A percentile compares a stretch with the other conserved stretches of the same genome.
Evolutionary conservation across 2,329 filamentous ascomycete genomes (phyloP).

Genomic region (Ophiognomonia clavigignenti-juglandacearum): DNA sequence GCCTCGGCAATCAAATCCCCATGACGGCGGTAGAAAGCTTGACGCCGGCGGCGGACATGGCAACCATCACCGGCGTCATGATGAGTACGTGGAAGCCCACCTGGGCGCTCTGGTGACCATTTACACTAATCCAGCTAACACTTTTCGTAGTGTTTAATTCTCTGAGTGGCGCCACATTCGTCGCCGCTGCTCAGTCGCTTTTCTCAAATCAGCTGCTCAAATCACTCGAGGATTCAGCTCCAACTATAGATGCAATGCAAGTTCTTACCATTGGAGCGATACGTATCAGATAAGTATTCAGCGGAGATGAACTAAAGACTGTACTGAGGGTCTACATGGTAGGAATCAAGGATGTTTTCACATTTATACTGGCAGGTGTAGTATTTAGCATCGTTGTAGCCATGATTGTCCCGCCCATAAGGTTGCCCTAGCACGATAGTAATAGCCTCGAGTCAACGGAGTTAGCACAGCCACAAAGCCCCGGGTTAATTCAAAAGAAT

Average conservation of each 20-base stretch:
- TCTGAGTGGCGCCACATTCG: slow-evolving; percentile 34
- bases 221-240: slow-evolving; percentile 22
- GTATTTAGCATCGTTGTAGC: neutral
- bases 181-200: slow-evolving; percentile 31
- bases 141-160: neutral
- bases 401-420: slow-evolving; percentile 3
- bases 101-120: neutral
- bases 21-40: slow-evolving; percentile 14
- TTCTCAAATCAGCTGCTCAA: slow-evolving; percentile 28
- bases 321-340: slow-evolving; percentile 52
- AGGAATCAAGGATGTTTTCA: slow-evolving; percentile 53
- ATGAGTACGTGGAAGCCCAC: neutral
- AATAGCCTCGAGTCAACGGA: no score
- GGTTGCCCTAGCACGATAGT: neutral
- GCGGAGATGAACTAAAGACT: slow-evolving; percentile 33
- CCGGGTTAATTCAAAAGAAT: no score
- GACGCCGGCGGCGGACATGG: slow-evolving; percentile 12
- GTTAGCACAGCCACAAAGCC: no score
- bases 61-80: slow-evolving; percentile 5
- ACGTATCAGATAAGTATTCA: slow-evolving; percentile 42
- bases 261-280: slow-evolving; percentile 35
- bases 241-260: slow-evolving; percentile 21
- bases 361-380: slow-evolving; percentile 32
- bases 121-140: neutral
- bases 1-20: slow-evolving; percentile 13